Conservation (phyloP, 2,329 filamentous ascomycete genomes). For the Polychaeton citri region DNA sequence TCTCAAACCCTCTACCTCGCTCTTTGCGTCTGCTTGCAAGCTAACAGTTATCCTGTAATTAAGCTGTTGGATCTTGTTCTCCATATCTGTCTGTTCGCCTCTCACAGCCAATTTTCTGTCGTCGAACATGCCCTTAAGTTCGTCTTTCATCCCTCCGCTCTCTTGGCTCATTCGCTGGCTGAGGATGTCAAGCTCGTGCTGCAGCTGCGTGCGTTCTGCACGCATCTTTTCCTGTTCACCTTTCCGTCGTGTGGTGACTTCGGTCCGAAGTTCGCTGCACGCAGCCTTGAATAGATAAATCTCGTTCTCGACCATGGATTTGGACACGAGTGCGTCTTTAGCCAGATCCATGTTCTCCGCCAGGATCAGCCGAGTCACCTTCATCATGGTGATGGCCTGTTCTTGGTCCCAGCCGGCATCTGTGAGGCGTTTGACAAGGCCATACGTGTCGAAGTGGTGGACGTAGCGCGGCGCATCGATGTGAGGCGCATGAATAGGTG, state of each 20-base stretch:
- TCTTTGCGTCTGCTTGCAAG: slow-evolving; percentile 80
- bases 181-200: slow-evolving; percentile 91
- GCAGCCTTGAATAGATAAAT: slow-evolving; percentile 88
- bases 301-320: slow-evolving; percentile 87
- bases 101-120: slow-evolving; percentile 86
- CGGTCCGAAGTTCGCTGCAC: slow-evolving; percentile 79
- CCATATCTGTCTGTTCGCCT: slow-evolving; percentile 73
- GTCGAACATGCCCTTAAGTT: slow-evolving; percentile 90
- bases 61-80: slow-evolving; percentile 77
- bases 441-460: slow-evolving; percentile 94
- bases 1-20: slow-evolving; percentile 77
- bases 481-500: slow-evolving; percentile 40
- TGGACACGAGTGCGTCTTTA: slow-evolving; percentile 67
- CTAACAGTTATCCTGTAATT: slow-evolving; percentile 92
- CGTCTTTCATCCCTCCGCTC: slow-evolving; percentile 67
- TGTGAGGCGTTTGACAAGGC: slow-evolving; percentile 67
- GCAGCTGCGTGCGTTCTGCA: slow-evolving; percentile 69
- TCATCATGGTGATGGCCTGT: slow-evolving; percentile 82
- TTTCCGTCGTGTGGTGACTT: slow-evolving; percentile 66
- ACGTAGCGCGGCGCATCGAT: slow-evolving; percentile 66
- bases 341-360: slow-evolving; percentile 71
- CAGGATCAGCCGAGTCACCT: slow-evolving; percentile 67
- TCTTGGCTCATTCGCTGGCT: slow-evolving; percentile 78
- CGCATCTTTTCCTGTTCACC: slow-evolving; percentile 68
- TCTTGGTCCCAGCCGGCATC: slow-evolving; percentile 55